Evolutionary conservation across 305 asterid species (phyloP).

Genomic region (Fraxinus ornus): DNA sequence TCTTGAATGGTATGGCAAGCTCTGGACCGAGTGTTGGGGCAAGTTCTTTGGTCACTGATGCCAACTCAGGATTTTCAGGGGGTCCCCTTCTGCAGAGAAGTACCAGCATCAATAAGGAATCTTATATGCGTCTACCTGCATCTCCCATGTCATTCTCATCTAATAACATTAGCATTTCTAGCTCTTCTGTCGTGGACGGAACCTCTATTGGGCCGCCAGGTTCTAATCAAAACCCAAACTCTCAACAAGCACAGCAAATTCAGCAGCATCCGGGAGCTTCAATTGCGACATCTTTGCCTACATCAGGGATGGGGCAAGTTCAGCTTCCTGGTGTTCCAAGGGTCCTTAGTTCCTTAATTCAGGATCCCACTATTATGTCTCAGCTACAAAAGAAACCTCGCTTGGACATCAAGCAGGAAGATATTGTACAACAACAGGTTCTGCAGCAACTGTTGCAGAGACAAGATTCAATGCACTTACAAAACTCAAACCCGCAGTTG

Average conservation of each 20-base stretch:
- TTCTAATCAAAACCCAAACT: constrained; percentile 65
- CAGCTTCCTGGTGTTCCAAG: constrained; percentile 60
- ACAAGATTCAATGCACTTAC: constrained; percentile 73
- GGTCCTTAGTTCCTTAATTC: constrained; percentile 60
- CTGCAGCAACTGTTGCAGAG: constrained; percentile 76
- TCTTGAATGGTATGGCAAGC: constrained; percentile 64
- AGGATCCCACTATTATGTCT: constrained; percentile 56
- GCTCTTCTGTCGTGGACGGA: constrained; percentile 80
- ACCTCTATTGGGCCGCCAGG: constrained; percentile 62
- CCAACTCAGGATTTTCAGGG: constrained; percentile 85
- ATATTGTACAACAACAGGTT: constrained; percentile 76
- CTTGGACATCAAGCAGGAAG: constrained; percentile 87
- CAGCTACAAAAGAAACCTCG: constrained; percentile 91
- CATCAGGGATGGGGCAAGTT: constrained; percentile 69
- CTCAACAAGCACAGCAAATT: constrained; percentile 53
- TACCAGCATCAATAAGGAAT: constrained; percentile 79
- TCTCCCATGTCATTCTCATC: constrained; percentile 95
- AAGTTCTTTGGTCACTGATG: constrained; percentile 92
- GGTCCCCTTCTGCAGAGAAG: constrained; percentile 89
- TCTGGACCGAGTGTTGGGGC: constrained; percentile 92
- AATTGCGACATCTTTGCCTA: constrained; percentile 69
- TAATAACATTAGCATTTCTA: constrained; percentile 73
- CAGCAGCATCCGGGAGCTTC: constrained; percentile 76
- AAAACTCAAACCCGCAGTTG: constrained; percentile 69
- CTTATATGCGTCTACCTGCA: constrained; percentile 84